phyloP scores from a whole-genome alignment of 1,284 basidiomycete species.

The Fomitopsis schrenkii region DNA sequence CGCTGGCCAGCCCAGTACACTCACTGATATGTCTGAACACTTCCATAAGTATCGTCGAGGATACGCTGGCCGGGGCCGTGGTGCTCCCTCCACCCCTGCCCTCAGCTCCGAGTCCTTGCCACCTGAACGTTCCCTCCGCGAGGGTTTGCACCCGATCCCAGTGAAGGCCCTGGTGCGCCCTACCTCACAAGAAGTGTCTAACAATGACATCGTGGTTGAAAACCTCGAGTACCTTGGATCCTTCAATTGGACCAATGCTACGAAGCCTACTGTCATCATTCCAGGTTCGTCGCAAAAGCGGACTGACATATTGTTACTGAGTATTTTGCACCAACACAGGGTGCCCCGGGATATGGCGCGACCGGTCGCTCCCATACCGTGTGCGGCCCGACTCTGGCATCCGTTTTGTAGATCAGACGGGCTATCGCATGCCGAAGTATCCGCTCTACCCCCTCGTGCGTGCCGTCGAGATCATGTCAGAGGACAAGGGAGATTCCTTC shows the following conservation, averaged over 20 bases:
- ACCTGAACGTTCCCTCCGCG: constrained; percentile 10
- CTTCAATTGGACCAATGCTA: constrained; percentile 48
- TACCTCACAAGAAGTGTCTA: neutral
- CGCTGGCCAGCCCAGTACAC: too few species aligned
- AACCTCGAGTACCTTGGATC: constrained; percentile 45
- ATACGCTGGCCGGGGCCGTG: neutral
- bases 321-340: constrained; percentile 33
- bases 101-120: constrained; percentile 3
- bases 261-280: constrained; percentile 48
- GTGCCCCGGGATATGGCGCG: constrained; percentile 47
- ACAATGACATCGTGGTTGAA: constrained; percentile 10
- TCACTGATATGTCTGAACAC: neutral
- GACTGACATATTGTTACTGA: constrained; percentile 35
- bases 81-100: neutral
- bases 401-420: constrained; percentile 47
- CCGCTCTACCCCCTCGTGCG: constrained; percentile 45
- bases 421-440: constrained; percentile 35
- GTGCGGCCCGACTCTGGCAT: constrained; percentile 45
- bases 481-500: constrained; percentile 26
- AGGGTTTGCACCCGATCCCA: constrained; percentile 4
- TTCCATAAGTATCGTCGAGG: neutral
- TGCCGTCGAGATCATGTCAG: constrained; percentile 40
- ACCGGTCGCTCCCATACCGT: constrained; percentile 38
- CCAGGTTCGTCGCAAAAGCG: constrained; percentile 36
- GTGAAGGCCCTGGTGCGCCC: constrained; percentile 5